Evolutionary conservation across 176 grass and related monocot genomes (phyloP).

Genomic region (Phyllostachys edulis): DNA sequence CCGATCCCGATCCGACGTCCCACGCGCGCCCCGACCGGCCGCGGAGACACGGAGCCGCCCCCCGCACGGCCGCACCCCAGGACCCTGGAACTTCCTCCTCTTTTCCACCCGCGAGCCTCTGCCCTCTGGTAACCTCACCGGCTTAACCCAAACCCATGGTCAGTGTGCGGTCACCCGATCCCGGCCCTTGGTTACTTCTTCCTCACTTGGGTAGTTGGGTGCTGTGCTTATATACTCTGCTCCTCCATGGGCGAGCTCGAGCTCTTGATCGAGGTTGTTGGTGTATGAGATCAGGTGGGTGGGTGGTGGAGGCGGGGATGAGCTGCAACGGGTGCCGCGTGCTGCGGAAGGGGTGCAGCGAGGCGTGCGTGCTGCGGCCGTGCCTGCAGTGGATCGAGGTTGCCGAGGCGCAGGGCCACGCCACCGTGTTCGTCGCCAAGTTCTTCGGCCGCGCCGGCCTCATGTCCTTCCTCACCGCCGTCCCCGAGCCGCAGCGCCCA

Average conservation of each 20-base stretch:
- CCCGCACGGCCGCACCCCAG: constrained; percentile 54
- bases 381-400: constrained; percentile 87
- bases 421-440: constrained; percentile 97
- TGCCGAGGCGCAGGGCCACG: constrained; percentile 83
- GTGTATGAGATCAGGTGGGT: constrained; percentile 35
- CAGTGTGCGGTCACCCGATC: constrained; percentile 19
- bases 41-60: constrained; percentile 97
- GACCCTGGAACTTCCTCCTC: constrained; percentile 37
- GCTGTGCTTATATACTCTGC: constrained; percentile 20
- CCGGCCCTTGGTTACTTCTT: background rate
- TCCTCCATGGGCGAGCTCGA: constrained; percentile 21
- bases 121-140: constrained; percentile 16
- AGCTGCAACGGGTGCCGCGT: constrained; percentile 99
- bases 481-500: constrained; percentile 68
- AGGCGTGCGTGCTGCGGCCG: constrained; percentile 78
- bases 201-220: background rate
- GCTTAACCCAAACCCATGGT: constrained; percentile 18
- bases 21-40: constrained; percentile 45
- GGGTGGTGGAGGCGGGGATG: constrained; percentile 37
- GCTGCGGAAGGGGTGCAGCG: constrained; percentile 94
- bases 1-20: constrained; percentile 35
- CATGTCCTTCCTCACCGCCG: constrained; percentile 88
- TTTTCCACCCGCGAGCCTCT: background rate
- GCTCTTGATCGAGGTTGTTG: background rate
- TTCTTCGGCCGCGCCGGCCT: constrained; percentile 96